A percentile compares a stretch with the other conserved stretches of the same genome.
These are phyloP conservation scores for Fusarium tjaetaba DNA, from an alignment of 2,329 filamentous ascomycete species.

Conservation along the genomic window DNA sequence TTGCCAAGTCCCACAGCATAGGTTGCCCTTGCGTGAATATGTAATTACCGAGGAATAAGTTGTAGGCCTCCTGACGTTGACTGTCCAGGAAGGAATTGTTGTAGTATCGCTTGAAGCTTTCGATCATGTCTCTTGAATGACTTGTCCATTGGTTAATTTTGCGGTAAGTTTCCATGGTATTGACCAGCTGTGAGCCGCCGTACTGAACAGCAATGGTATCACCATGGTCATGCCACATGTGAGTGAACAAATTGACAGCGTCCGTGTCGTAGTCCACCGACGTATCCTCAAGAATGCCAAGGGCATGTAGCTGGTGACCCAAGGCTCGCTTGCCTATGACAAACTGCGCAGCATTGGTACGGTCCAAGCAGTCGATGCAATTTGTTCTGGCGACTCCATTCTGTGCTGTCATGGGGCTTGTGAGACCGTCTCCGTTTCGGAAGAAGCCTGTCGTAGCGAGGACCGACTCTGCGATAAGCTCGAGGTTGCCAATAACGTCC, in stretches of 20 bases:
- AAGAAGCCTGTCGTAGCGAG: constrained; percentile 91
- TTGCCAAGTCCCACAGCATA: constrained; percentile 95
- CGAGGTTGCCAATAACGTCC: constrained; percentile 92
- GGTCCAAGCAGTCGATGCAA: constrained; percentile 96
- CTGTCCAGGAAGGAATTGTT: constrained; percentile 98
- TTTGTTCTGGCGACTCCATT: constrained; percentile 96
- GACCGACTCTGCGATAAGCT: constrained; percentile 88
- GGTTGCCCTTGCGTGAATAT: constrained; percentile 87
- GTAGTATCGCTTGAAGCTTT: constrained; percentile 98
- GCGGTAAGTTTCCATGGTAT: constrained; percentile 98
- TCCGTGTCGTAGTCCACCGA: constrained; percentile 93
- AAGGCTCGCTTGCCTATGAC: constrained; percentile 95
- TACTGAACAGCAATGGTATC: constrained; percentile 99
- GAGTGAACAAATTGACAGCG: constrained; percentile 93
- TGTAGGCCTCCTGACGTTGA: constrained; percentile 98
- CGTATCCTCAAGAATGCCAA: constrained; percentile 84
- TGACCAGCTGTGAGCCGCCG: constrained; percentile 95
- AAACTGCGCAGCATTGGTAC: constrained; percentile 97
- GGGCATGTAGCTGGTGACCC: constrained; percentile 88
- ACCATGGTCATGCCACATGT: constrained; percentile 98
- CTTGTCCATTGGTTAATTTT: constrained; percentile 99
- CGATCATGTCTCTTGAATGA: constrained; percentile 97
- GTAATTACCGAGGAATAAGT: constrained; percentile 96
- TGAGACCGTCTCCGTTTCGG: constrained; percentile 82
- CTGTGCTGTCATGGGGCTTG: constrained; percentile 74